These are phyloP conservation scores for Melanomma pulvis-pyrius DNA, from an alignment of 495 filamentous ascomycete species.

Conservation along the genomic window DNA sequence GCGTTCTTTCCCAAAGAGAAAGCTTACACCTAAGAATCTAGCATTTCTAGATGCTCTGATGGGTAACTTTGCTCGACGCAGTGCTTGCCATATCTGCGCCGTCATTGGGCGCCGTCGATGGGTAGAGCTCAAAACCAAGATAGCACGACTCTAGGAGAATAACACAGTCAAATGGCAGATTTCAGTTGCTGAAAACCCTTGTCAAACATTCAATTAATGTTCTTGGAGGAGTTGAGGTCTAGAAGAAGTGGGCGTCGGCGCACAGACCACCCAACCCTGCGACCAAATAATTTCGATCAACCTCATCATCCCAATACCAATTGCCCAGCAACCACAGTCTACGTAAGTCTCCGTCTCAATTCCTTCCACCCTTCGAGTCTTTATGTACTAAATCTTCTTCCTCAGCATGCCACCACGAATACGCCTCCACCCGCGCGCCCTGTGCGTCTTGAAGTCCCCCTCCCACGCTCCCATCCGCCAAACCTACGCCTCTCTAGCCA, in stretches of 20 bases:
- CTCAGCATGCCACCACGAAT: slow-evolving; percentile 55
- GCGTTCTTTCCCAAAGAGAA: neutral
- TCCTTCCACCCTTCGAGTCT: neutral
- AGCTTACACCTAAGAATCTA: slow-evolving; percentile 15
- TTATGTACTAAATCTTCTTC: neutral
- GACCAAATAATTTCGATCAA: slow-evolving; percentile 4
- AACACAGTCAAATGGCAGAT: no score
- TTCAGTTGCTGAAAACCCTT: neutral
- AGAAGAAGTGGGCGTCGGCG: neutral
- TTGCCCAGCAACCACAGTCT: slow-evolving; percentile 5
- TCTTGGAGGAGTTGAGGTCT: neutral
- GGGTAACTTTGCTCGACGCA: slow-evolving; percentile 4
- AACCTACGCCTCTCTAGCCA: slow-evolving; percentile 47
- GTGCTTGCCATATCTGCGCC: slow-evolving; percentile 18
- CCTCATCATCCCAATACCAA: slow-evolving; percentile 15
- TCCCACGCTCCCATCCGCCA: slow-evolving; percentile 50
- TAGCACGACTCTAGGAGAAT: no score
- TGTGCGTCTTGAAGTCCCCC: slow-evolving; percentile 9
- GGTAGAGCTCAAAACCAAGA: neutral
- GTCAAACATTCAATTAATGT: neutral
- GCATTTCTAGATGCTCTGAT: neutral
- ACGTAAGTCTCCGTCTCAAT: slow-evolving; percentile 23
- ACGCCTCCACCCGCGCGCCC: slow-evolving; percentile 36
- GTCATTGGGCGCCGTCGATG: slow-evolving; percentile 6
- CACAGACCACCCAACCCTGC: neutral